Conservation (phyloP, 148 eudicot species). For the Simmondsia chinensis region DNA sequence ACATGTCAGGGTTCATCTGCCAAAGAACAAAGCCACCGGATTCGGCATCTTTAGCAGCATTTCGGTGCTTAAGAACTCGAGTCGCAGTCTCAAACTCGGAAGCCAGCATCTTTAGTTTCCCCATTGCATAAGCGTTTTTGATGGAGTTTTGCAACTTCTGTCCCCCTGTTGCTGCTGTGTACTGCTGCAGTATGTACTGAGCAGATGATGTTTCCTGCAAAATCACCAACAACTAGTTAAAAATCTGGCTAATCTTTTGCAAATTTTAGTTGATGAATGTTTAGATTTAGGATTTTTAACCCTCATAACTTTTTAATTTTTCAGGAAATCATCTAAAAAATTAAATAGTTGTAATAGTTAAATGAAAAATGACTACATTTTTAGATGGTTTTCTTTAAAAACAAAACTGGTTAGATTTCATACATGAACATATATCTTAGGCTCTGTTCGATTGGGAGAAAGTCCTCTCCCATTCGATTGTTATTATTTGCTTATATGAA, state of each 20-base stretch:
- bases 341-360: too few species aligned
- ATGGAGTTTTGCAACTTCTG: conserved; percentile 50
- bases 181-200: conserved; percentile 80
- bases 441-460: too few species aligned
- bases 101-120: conserved; percentile 65
- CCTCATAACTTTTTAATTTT: too few species aligned
- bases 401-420: too few species aligned
- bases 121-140: conserved; percentile 70
- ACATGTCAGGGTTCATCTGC: conserved; percentile 88
- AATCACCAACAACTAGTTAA: neutral
- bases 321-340: too few species aligned
- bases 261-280: too few species aligned
- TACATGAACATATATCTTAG: too few species aligned
- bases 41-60: conserved; percentile 47
- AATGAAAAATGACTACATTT: too few species aligned
- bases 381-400: too few species aligned
- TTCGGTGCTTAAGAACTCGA: conserved; percentile 48
- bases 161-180: conserved; percentile 74
- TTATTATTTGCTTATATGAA: too few species aligned
- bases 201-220: conserved; percentile 82
- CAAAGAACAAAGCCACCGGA: conserved; percentile 72
- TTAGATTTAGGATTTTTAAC: too few species aligned
- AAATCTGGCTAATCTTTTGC: neutral
- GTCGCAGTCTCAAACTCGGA: conserved; percentile 65
- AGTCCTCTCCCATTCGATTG: too few species aligned